A percentile compares a stretch with the other conserved stretches of the same genome.
Conservation (phyloP, 2,329 filamentous ascomycete genomes). For the Colletotrichum noveboracense region DNA sequence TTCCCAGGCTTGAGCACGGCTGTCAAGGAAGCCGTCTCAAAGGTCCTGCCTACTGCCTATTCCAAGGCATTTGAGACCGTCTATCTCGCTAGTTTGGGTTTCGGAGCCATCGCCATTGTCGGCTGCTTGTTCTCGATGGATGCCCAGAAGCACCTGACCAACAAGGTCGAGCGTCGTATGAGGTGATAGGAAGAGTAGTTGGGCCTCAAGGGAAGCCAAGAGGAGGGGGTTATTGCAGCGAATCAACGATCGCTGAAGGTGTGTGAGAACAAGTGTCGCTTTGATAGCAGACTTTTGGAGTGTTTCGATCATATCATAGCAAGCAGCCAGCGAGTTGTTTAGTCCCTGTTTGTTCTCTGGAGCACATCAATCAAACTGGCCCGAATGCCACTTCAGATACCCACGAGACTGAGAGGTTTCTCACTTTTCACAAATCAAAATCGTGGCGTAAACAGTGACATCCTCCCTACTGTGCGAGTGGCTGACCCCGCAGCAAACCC, state of each 20-base stretch:
- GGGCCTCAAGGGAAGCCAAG: neutral
- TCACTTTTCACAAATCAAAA: neutral
- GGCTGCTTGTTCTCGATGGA: constrained; percentile 39
- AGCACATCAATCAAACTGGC: neutral
- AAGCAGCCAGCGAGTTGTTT: neutral
- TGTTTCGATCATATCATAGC: neutral
- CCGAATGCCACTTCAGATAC: neutral
- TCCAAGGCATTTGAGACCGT: constrained; percentile 45
- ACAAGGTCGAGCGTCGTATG: constrained; percentile 40
- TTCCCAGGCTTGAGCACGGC: constrained; percentile 35
- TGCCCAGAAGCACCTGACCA: constrained; percentile 36
- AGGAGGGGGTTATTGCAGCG: neutral
- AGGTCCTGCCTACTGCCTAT: constrained; percentile 38
- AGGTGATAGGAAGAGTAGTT: constrained; percentile 1
- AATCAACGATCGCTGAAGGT: neutral
- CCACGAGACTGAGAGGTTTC: neutral
- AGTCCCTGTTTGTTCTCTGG: neutral
- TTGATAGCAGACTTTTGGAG: neutral
- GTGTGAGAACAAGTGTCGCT: neutral
- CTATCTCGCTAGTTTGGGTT: constrained; percentile 42
- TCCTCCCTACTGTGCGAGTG: neutral
- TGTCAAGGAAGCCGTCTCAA: constrained; percentile 34
- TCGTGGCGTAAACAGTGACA: neutral
- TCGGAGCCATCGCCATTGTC: constrained; percentile 41
- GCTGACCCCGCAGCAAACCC: neutral